Conservation (phyloP, 805 yeast genomes). For the Isabelozyma heimii region DNA sequence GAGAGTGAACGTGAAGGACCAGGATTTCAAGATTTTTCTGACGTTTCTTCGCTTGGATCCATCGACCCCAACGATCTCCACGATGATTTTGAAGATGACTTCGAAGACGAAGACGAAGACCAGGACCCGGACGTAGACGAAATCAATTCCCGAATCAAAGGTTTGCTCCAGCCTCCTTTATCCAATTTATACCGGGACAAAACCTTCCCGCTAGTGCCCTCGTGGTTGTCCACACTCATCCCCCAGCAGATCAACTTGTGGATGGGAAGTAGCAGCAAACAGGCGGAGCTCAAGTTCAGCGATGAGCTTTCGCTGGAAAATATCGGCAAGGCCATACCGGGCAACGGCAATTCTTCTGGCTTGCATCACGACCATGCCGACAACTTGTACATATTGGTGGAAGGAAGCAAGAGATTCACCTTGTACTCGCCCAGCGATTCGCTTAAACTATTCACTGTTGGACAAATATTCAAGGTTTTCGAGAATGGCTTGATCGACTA, state of each 20-base stretch:
- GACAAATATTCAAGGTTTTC: constrained; percentile 50
- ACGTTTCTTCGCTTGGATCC: constrained; percentile 31
- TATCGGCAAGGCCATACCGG: constrained; percentile 56
- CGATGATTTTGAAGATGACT: constrained; percentile 56
- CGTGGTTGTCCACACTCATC: constrained; percentile 38
- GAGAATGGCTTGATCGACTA: constrained; percentile 71
- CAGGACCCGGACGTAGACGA: constrained; percentile 15
- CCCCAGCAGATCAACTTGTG: constrained; percentile 77
- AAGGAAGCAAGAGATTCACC: constrained; percentile 66
- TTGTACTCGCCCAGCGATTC: constrained; percentile 65
- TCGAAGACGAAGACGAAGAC: constrained; percentile 36
- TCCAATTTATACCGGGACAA: constrained; percentile 27
- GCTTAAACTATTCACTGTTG: constrained; percentile 58
- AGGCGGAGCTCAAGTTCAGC: not conserved
- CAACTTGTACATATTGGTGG: constrained; percentile 60
- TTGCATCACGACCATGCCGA: constrained; percentile 82
- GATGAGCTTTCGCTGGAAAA: constrained; percentile 21
- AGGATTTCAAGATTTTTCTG: constrained; percentile 5
- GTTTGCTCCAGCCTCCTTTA: constrained; percentile 62
- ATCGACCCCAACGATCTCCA: constrained; percentile 42
- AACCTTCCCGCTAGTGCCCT: constrained; percentile 41
- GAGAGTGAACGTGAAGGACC: constrained; percentile 9
- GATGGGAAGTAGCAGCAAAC: constrained; percentile 48
- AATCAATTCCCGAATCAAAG: constrained; percentile 37
- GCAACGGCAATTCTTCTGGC: constrained; percentile 65